Conservation (phyloP, 768 basidiomycete genomes). For the Auricularia sp. region DNA sequence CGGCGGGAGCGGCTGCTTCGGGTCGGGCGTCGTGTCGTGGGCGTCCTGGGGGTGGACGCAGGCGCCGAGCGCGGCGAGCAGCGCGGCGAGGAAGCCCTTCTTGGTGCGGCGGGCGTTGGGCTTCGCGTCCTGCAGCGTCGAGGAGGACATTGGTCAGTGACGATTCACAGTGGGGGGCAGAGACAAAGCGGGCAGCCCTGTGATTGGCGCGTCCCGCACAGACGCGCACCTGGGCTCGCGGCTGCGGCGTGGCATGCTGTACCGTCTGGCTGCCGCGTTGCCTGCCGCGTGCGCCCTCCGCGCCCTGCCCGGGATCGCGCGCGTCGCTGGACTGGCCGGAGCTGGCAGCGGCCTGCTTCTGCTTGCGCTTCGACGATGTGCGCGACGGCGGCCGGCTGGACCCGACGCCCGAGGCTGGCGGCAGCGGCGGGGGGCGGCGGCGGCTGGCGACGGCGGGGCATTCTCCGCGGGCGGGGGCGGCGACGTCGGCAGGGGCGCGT, state of each 20-base stretch:
- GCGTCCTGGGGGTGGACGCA: not conserved
- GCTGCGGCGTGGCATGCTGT: not conserved
- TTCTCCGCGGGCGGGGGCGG: too few species aligned
- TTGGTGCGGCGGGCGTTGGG: not conserved
- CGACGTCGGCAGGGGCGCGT: too few species aligned
- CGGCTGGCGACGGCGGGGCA: too few species aligned
- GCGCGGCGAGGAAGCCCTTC: not conserved
- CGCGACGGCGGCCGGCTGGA: too few species aligned
- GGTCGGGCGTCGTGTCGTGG: not conserved
- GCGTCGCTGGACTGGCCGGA: not conserved
- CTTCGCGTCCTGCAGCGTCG: not conserved
- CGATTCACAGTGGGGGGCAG: not conserved
- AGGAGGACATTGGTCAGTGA: not conserved
- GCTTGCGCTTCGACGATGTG: not conserved
- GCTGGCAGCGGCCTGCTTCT: not conserved
- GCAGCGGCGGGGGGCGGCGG: too few species aligned
- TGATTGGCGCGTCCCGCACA: not conserved
- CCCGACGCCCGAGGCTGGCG: too few species aligned
- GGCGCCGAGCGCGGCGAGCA: not conserved
- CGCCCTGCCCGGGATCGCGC: not conserved
- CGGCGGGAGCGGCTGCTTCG: not conserved
- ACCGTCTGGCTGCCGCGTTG: not conserved
- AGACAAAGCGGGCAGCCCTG: not conserved
- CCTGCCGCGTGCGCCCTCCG: not conserved
- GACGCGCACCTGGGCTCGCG: not conserved